These are phyloP conservation scores for Talaromyces atroroseus DNA, from an alignment of 2,329 filamentous ascomycete genomes.

Conservation along the genomic window DNA sequence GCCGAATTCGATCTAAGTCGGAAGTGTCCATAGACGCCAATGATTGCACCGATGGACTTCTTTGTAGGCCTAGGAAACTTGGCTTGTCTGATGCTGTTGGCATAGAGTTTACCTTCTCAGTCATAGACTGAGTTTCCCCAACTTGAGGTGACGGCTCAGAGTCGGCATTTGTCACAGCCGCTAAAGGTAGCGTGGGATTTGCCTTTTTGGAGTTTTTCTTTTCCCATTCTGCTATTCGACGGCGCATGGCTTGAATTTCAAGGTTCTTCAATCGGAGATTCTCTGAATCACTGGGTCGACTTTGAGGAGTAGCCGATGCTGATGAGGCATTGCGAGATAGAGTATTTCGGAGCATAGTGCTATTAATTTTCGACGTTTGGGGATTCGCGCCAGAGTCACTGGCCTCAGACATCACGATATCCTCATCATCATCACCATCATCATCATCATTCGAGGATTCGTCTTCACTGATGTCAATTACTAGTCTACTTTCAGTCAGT, in stretches of 20 bases:
- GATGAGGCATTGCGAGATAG: conserved; percentile 17
- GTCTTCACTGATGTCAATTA: conserved; percentile 82
- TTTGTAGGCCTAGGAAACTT: conserved; percentile 8
- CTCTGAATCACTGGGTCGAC: conserved; percentile 34
- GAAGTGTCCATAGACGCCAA: conserved; percentile 19
- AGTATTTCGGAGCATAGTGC: background rate
- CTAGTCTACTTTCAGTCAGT: conserved; percentile 55
- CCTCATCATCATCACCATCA: conserved; percentile 25
- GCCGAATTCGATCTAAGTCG: conserved; percentile 28
- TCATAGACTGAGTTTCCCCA: conserved; percentile 5
- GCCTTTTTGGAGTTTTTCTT: conserved; percentile 30
- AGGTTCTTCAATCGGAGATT: conserved; percentile 45
- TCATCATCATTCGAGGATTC: conserved; percentile 41
- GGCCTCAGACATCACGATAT: conserved; percentile 23
- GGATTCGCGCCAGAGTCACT: conserved; percentile 11
- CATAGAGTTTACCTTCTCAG: background rate
- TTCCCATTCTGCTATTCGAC: conserved; percentile 45
- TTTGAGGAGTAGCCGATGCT: conserved; percentile 32
- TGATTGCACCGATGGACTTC: conserved; percentile 17
- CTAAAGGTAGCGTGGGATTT: conserved; percentile 33
- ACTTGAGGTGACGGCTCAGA: background rate
- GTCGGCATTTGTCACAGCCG: background rate
- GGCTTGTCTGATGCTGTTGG: background rate
- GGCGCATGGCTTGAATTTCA: conserved; percentile 44
- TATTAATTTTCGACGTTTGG: background rate